Evolutionary conservation across 2,329 filamentous ascomycete species (phyloP), one percentile per base, ranked within the genome.

Genomic region (Parastagonospora nodorum): DNA sequence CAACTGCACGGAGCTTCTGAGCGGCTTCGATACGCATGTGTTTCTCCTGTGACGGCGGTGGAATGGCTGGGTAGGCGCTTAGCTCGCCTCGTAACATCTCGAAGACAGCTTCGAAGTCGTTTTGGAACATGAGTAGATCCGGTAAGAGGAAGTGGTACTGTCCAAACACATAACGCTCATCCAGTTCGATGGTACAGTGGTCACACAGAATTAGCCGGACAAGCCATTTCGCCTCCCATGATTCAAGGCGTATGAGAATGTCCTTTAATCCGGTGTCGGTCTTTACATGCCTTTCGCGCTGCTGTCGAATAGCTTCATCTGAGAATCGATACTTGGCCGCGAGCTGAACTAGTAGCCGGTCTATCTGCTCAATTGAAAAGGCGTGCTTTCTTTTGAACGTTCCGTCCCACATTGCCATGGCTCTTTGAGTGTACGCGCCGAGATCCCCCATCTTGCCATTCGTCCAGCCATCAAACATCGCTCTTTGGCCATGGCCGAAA

Each of bases 141-240:
- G 89, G 89, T 0, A 96, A 77, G 1, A 88, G 75, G 32, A 86
- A 85, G 68, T 96, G 87, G 45, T 88, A 88, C 14, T 78, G 78
- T 10, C 76, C 75, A 40, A 89, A 79, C 0, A 90, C 73, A 14
- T 82, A 69, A 1, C 71, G 58, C 27, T 79, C 76, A 16, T 91
- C 84, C 1, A 95, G 66, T 1, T 81, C 69, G 0, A 92, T 78
- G 0, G 88, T 88, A n/a, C 82, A 79, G 51, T 87, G 89, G 55
- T 87, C 83, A 66, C 95, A 94, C 27, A 96, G 77, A 5, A 96
- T 79, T 28, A 97, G 77, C 3, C 92, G 82, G 80, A 89, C 89
- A 9, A 96, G 80, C 92, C 92, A 97, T 74, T 96, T 96, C 4
- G 87, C 88, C 66, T 96, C 89, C 79, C 79, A 78, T 2, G 89